phyloP scores from a whole-genome alignment of 805 yeast species.

The Wickerhamiella dianesei region DNA sequence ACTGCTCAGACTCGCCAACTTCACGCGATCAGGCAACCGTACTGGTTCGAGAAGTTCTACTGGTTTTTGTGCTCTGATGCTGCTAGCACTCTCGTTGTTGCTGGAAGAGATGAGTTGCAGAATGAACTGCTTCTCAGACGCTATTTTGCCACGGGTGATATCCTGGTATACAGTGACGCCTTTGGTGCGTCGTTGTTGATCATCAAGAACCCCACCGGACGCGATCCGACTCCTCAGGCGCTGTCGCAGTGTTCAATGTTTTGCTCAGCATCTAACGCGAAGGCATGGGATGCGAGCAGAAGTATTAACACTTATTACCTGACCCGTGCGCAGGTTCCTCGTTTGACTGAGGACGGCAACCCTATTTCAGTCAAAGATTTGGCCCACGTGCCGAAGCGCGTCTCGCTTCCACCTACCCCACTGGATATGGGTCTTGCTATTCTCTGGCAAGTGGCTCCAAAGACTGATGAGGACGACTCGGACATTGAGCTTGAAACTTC shows the following conservation, averaged over 20 bases:
- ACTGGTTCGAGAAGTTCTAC: conserved; percentile 85
- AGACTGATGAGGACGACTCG: conserved; percentile 10
- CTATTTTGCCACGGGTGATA: conserved; percentile 61
- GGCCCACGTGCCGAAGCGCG: conserved; percentile 38
- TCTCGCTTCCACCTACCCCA: conserved; percentile 55
- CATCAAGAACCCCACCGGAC: conserved; percentile 59
- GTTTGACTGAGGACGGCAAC: conserved; percentile 36
- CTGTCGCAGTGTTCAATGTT: conserved; percentile 80
- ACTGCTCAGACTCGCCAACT: conserved; percentile 31
- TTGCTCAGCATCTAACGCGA: conserved; percentile 53
- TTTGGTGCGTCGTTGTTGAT: conserved; percentile 66
- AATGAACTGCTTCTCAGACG: conserved; percentile 67
- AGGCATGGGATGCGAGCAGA: conserved; percentile 81
- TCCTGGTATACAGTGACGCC: conserved; percentile 58
- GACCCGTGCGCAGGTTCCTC: conserved; percentile 53
- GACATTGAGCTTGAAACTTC: conserved; percentile 8
- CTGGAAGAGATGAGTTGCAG: conserved; percentile 74
- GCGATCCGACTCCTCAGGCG: conserved; percentile 67
- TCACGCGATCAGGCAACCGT: conserved; percentile 53
- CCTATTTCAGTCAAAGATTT: conserved; percentile 51
- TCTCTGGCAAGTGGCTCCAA: conserved; percentile 45
- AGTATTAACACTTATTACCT: conserved; percentile 79
- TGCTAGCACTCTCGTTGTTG: conserved; percentile 63
- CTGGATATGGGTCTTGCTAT: conserved; percentile 83
- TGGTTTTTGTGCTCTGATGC: conserved; percentile 86